These are phyloP conservation scores for Fusarium aywerte DNA, from an alignment of 2,329 filamentous ascomycete species.

Conservation along the genomic window DNA sequence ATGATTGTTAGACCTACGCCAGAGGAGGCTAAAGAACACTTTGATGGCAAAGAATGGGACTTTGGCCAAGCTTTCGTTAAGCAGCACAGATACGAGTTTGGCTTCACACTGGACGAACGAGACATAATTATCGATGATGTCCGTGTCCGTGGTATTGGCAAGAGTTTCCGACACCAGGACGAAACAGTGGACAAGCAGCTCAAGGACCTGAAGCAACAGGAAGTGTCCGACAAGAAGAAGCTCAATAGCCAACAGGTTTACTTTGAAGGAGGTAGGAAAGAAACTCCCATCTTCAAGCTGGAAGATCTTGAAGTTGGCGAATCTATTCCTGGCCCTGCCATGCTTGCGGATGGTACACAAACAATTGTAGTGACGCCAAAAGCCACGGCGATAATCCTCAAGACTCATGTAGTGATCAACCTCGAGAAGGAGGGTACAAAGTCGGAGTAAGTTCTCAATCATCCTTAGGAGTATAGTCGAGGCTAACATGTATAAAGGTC, in stretches of 20 bases:
- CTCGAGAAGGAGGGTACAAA: conserved; percentile 67
- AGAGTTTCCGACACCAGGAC: conserved; percentile 82
- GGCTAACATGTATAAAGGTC: conserved; percentile 32
- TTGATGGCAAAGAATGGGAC: conserved; percentile 76
- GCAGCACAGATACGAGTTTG: conserved; percentile 92
- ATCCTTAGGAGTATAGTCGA: too few species aligned
- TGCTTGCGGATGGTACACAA: conserved; percentile 88
- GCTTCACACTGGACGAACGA: conserved; percentile 84
- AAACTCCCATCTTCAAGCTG: conserved; percentile 86
- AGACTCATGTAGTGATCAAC: conserved; percentile 91
- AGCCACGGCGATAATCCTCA: conserved; percentile 78
- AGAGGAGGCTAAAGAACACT: conserved; percentile 69
- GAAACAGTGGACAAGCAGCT: conserved; percentile 88
- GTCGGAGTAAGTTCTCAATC: conserved; percentile 44
- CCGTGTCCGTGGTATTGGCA: conserved; percentile 86
- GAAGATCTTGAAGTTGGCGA: conserved; percentile 78
- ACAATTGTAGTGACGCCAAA: conserved; percentile 90
- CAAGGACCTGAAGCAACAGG: conserved; percentile 71
- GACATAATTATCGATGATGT: conserved; percentile 94
- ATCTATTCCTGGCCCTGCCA: conserved; percentile 80
- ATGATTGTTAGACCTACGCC: conserved; percentile 83
- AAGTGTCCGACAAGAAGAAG: conserved; percentile 67
- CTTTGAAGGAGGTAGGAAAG: conserved; percentile 81
- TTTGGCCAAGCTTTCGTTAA: conserved; percentile 86
- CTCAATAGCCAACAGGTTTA: conserved; percentile 79